Percentiles rank a stretch among this genome's conserved stretches.
Conservation (phyloP, 306 rosid genomes). For the Prunus fruticosa region DNA sequence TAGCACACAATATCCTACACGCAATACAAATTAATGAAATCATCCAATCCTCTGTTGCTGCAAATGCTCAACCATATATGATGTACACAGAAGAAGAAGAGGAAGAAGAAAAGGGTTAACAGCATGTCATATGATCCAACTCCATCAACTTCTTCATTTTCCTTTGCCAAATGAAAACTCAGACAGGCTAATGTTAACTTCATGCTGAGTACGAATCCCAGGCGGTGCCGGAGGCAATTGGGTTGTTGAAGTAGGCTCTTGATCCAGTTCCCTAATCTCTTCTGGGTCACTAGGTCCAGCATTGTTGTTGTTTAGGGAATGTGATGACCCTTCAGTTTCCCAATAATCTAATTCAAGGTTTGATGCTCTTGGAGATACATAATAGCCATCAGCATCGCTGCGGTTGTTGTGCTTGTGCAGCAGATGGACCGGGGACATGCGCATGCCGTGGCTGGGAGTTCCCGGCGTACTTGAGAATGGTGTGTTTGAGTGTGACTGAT, state of each 20-base stretch:
- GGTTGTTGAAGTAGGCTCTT: conserved; percentile 30
- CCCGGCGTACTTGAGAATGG: conserved; percentile 58
- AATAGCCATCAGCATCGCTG: conserved; percentile 25
- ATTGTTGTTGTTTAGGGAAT: conserved; percentile 24
- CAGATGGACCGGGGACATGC: conserved; percentile 68
- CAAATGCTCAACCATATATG: background rate
- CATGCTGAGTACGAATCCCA: conserved; percentile 25
- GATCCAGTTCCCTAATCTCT: conserved; percentile 16
- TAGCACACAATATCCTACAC: background rate
- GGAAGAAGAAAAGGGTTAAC: background rate
- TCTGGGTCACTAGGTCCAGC: conserved; percentile 12
- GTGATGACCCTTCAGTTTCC: conserved; percentile 31
- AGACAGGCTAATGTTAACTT: conserved; percentile 19
- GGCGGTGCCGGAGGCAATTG: conserved; percentile 12
- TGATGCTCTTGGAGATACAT: conserved; percentile 34
- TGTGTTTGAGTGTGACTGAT: conserved; percentile 38
- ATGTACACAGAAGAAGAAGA: background rate
- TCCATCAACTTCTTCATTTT: background rate
- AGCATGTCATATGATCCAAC: background rate
- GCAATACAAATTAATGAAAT: background rate
- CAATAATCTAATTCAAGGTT: conserved; percentile 31
- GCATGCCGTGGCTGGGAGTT: conserved; percentile 54
- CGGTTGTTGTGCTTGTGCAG: conserved; percentile 32
- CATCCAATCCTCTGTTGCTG: background rate
- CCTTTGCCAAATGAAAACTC: conserved; percentile 44